phyloP scores from a whole-genome alignment of 2,329 filamentous ascomycete genomes.

The Xylaria sp. region DNA sequence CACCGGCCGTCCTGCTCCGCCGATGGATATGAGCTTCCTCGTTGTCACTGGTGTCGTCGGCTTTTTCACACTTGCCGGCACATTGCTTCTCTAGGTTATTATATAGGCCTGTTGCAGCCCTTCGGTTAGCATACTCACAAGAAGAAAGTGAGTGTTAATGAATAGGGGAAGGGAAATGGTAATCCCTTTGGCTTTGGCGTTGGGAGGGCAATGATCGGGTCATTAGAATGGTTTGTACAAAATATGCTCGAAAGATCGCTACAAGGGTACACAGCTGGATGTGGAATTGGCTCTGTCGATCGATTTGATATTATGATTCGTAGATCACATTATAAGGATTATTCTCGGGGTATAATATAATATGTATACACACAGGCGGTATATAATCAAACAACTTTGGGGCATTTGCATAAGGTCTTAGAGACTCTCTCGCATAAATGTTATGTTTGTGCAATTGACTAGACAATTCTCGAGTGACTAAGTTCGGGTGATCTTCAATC shows the following conservation, averaged over 20 bases:
- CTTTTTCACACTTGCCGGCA: constrained; percentile 53
- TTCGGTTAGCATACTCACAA: neutral
- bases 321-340: constrained; percentile 11
- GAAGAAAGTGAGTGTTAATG: constrained; percentile 22
- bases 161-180: neutral
- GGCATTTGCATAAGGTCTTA: constrained; percentile 8
- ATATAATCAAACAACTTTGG: neutral
- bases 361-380: constrained; percentile 15
- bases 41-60: constrained; percentile 51
- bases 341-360: constrained; percentile 24
- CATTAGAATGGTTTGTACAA: constrained; percentile 21
- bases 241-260: constrained; percentile 12
- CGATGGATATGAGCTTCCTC: constrained; percentile 54
- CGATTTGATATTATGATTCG: constrained; percentile 28
- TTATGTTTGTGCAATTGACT: neutral
- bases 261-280: constrained; percentile 29
- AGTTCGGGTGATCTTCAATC: neutral
- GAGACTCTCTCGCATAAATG: neutral
- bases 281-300: constrained; percentile 32
- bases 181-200: constrained; percentile 21
- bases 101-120: constrained; percentile 3
- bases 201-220: constrained; percentile 19
- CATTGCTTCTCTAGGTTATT: constrained; percentile 53
- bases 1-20: constrained; percentile 48
- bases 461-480: neutral